Base-by-base conservation (phyloP, 202 grass and related monocot genomes). In the Zoysia matrella region DNA sequence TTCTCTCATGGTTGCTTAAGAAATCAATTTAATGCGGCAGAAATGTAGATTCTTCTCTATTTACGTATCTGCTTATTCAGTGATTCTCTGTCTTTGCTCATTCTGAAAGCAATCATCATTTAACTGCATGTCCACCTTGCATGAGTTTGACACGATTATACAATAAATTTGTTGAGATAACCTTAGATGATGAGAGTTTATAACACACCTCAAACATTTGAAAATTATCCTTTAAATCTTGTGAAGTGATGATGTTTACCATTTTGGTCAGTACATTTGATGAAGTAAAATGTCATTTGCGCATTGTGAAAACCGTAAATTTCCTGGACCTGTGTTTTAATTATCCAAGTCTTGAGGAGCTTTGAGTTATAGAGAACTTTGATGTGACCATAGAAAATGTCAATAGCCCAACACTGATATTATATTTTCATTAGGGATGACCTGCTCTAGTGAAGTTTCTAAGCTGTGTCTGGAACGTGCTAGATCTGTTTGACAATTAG, bases 21-120 rank as follows among this genome's bases (percentile, higher is more conserved):
- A 86, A 74, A 43, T 80, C 11, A 52, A 57, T 36, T 80, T 11
- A 18, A 74, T 69, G 67, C 71, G 46, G 12, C n/a, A 77, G 11
- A 71, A 54, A 36, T 6, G 40, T 51, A 40, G 52, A 41, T 16
- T 36, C n/a, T 46, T 63, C 8, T 79, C 55, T 71, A 50, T 41
- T 70, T 65, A 70, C 36, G 41, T 16, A 47, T 47, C 65, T n/a
- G 10, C 74, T 86, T 65, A 16, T 69, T 83, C 48, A 56, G 9
- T 44, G 60, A 41, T 86, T 47, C 39, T 80, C 42, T 16, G 30
- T 16, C 41, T 52, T 45, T 6, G 46, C 61, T 11, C 10, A 67
- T 73, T 81, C 2, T 77, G 52, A 54, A 71, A 56, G 12, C 48
- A 47, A 15, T 56, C 62, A 62, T 51, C 47, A 53, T 7, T 50